Conservation (phyloP, 2,329 filamentous ascomycete species). For the Ophiocordyceps sinensis region DNA sequence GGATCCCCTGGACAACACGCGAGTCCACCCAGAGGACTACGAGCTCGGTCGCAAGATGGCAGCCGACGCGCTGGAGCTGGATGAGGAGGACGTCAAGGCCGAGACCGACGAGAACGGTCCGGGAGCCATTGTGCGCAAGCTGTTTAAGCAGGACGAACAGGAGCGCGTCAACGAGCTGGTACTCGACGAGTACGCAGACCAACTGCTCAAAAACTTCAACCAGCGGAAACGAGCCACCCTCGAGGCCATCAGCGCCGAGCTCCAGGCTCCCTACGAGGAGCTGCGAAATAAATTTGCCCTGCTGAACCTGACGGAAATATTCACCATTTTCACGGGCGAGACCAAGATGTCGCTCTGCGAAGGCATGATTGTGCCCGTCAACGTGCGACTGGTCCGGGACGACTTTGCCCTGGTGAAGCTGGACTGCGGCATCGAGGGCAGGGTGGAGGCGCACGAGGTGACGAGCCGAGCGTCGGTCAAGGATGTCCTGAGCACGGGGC, state of each 20-base stretch:
- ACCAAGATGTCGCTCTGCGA: slow-evolving; percentile 69
- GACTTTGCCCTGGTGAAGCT: slow-evolving; percentile 89
- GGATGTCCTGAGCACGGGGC: slow-evolving; percentile 61
- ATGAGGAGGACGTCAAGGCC: slow-evolving; percentile 94
- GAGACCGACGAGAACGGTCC: slow-evolving; percentile 83
- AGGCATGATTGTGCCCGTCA: slow-evolving; percentile 86
- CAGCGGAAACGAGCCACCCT: slow-evolving; percentile 91
- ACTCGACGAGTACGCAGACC: slow-evolving; percentile 91
- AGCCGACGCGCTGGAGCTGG: slow-evolving; percentile 86
- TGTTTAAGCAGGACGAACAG: slow-evolving; percentile 88
- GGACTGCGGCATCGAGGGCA: slow-evolving; percentile 86
- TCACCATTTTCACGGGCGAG: slow-evolving; percentile 94
- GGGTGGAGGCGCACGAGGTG: slow-evolving; percentile 70
- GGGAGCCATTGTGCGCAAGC: slow-evolving; percentile 80
- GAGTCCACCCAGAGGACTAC: slow-evolving; percentile 96
- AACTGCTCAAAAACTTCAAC: slow-evolving; percentile 83
- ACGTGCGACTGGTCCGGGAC: slow-evolving; percentile 75
- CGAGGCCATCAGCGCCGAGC: slow-evolving; percentile 87
- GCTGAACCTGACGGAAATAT: slow-evolving; percentile 64
- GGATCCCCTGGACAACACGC: slow-evolving; percentile 90
- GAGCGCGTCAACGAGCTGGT: slow-evolving; percentile 94
- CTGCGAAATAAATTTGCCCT: slow-evolving; percentile 65
- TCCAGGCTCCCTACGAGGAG: slow-evolving; percentile 89
- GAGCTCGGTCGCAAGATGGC: slow-evolving; percentile 97
- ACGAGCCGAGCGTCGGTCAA: slow-evolving; percentile 58